Conservation (phyloP, 805 yeast species). For the Ogataea allantospora region DNA sequence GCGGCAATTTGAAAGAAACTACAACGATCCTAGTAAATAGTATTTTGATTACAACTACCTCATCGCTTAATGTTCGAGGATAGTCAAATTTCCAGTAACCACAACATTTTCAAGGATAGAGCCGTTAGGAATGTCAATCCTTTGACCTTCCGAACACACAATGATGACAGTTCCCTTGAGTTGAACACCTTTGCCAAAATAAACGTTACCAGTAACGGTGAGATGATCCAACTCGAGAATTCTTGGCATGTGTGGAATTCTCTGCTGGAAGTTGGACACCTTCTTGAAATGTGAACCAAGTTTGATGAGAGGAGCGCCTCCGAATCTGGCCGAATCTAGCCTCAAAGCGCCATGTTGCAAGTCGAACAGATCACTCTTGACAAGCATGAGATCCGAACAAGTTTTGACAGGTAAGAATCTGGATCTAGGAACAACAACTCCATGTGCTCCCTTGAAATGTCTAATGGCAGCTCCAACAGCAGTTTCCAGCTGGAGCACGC, state of each 20-base stretch:
- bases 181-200: conserved; percentile 82
- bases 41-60: background rate
- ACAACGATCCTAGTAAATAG: conserved; percentile 8
- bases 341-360: conserved; percentile 89
- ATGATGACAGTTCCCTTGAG: conserved; percentile 97
- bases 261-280: conserved; percentile 83
- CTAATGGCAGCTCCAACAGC: conserved; percentile 99
- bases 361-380: conserved; percentile 89
- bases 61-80: conserved; percentile 70
- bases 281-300: conserved; percentile 96
- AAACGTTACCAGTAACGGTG: conserved; percentile 95
- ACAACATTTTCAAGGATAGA: conserved; percentile 93
- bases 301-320: conserved; percentile 91
- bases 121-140: conserved; percentile 97
- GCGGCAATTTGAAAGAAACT: conserved; percentile 38
- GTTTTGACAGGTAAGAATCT: conserved; percentile 98
- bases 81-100: conserved; percentile 93
- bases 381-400: conserved; percentile 89
- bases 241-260: conserved; percentile 94
- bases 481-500: conserved; percentile 93
- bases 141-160: conserved; percentile 95
- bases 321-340: conserved; percentile 81
- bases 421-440: conserved; percentile 97
- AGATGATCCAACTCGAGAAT: conserved; percentile 95
- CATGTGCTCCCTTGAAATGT: conserved; percentile 92